These are phyloP conservation scores for Zopfia rhizophila DNA, from an alignment of 2,329 filamentous ascomycete species.

Conservation along the genomic window DNA sequence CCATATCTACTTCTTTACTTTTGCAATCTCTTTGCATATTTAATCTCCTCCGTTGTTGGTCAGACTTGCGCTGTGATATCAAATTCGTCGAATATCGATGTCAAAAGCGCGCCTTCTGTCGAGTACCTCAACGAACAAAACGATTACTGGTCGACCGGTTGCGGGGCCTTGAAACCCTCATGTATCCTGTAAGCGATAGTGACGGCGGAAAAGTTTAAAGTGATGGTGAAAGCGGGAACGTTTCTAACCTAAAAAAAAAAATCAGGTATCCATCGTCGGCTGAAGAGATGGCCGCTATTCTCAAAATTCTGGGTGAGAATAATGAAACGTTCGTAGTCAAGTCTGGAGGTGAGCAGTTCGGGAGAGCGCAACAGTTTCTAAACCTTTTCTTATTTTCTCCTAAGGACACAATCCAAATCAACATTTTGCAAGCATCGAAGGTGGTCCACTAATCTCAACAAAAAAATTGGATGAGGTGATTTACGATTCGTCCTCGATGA, in stretches of 20 bases:
- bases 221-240: too few relatives aligned
- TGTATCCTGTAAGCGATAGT: conserved; percentile 38
- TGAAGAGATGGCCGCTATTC: conserved; percentile 62
- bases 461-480: conserved; percentile 45
- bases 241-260: too few relatives aligned
- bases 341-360: too few relatives aligned
- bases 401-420: conserved; percentile 56
- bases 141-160: conserved; percentile 39
- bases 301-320: conserved; percentile 56
- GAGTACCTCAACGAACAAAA: conserved; percentile 31
- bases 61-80: conserved; percentile 31
- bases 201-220: too few relatives aligned
- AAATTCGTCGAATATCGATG: conserved; percentile 17
- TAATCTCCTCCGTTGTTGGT: conserved; percentile 13
- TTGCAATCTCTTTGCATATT: conserved; percentile 15
- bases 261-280: conserved; percentile 51
- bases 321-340: conserved; percentile 65
- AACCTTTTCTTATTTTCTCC: too few relatives aligned
- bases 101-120: conserved; percentile 18
- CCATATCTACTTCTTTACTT: conserved; percentile 10
- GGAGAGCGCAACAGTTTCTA: too few relatives aligned
- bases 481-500: conserved; percentile 24
- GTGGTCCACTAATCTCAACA: conserved; percentile 57
- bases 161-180: conserved; percentile 36
- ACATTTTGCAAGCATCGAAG: conserved; percentile 57